Evolutionary conservation across 352 stramenopile genomes (phyloP), one percentile per base, ranked within the genome.

Genomic region (Phytophthora fragariaefolia): DNA sequence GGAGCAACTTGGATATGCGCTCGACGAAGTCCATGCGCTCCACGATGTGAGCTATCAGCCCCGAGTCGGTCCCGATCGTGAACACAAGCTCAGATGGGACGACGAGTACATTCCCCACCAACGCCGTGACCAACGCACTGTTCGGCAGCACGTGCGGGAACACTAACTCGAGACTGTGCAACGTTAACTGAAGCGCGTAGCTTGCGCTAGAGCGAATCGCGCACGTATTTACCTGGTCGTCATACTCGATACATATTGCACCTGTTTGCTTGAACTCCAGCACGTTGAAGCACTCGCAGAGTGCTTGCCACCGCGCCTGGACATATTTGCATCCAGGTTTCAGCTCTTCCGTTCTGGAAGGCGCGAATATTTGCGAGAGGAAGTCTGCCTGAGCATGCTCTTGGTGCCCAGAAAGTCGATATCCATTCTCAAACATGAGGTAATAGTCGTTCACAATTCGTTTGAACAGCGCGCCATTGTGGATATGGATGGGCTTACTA

Each of bases 151-250:
- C 26, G 26, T 69, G 59, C 3, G 45, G 59, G 26, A 73, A 66
- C 40, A 56, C 59, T 22, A 18, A 26, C 9, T 30, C 17, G 24
- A 73, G 24, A 17, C 51, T 69, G 36, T 6, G 18, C 0, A 7
- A 15, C 12, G 53, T 66, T 15, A 73, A 34, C 5, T 38, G 46
- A 36, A 73, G 24, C 17, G 38, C 20, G 36, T 73, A 73, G 42
- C 38, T 45, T 1, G 59, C 52, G 1, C 28, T 65, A 22, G 66
- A 49, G 38, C 48, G 52, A 15, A 60, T n/a, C 17, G 60, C 50
- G 22, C 50, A 63, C 18, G 51, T 43, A 13, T 50, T 23, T 32
- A 42, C 58, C 20, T 53, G 28, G 7, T 34, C 43, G 18, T 58
- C 48, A n/a, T 26, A 42, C 45, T 63, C 58, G 17, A 68, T 20